phyloP scores from a whole-genome alignment of 2,329 filamentous ascomycete genomes.

The Penicillium sp. region DNA sequence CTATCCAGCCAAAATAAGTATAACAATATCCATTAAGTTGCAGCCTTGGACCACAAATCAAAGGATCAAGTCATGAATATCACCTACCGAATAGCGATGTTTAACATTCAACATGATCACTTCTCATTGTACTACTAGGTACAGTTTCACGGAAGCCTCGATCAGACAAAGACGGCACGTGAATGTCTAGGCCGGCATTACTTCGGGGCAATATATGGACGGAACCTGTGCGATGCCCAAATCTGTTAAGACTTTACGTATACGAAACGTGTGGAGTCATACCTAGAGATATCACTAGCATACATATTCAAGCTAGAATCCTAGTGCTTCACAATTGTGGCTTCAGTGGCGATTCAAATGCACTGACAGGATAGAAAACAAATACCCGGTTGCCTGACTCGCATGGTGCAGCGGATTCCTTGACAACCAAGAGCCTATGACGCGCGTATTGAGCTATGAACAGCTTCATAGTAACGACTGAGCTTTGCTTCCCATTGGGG shows the following conservation, averaged over 20 bases:
- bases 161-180: neutral
- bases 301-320: neutral
- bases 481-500: neutral
- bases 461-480: neutral
- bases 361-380: neutral
- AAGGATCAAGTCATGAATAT: neutral
- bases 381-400: slow-evolving; percentile 1
- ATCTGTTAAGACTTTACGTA: neutral
- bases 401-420: slow-evolving; percentile 4
- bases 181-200: neutral
- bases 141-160: neutral
- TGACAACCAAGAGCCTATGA: neutral
- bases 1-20: neutral
- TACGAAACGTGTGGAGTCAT: neutral
- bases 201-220: neutral
- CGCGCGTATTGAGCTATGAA: neutral
- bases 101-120: neutral
- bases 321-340: neutral
- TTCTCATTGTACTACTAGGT: neutral
- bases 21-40: neutral
- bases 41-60: neutral
- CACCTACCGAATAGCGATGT: neutral
- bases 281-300: neutral
- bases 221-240: neutral
- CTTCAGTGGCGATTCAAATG: no score